phyloP scores from a whole-genome alignment of 768 basidiomycete genomes.

The Lentinula boryana region DNA sequence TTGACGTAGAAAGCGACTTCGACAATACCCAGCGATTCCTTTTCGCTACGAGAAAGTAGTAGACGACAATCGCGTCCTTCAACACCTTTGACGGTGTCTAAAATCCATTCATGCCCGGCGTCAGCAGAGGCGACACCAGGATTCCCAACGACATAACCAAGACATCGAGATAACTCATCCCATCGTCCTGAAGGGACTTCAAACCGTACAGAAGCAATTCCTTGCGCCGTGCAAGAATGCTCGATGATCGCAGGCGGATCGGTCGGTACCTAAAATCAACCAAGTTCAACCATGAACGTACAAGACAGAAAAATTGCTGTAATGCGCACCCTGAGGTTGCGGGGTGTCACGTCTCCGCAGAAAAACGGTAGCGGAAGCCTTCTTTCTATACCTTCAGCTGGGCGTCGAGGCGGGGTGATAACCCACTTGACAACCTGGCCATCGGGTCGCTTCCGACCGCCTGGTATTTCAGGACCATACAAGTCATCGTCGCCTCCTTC shows the following conservation, averaged over 20 bases:
- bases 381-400: neutral
- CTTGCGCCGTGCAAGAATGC: conserved; percentile 45
- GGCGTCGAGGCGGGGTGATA: conserved; percentile 33
- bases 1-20: conserved; percentile 41
- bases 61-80: conserved; percentile 24
- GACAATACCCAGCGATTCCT: conserved; percentile 35
- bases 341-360: conserved; percentile 67
- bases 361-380: conserved; percentile 56
- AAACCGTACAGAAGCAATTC: conserved; percentile 45
- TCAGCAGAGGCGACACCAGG: conserved; percentile 21
- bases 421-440: conserved; percentile 56
- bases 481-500: conserved; percentile 28
- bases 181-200: conserved; percentile 27
- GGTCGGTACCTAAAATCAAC: conserved; percentile 37
- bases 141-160: conserved; percentile 45
- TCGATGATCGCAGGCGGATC: conserved; percentile 37
- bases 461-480: conserved; percentile 40
- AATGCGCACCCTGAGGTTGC: conserved; percentile 48
- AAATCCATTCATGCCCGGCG: conserved; percentile 31
- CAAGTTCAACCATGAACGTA: neutral
- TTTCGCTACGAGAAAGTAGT: conserved; percentile 20
- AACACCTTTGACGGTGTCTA: conserved; percentile 33
- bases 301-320: neutral
- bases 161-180: conserved; percentile 23
- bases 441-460: conserved; percentile 53